Base-by-base conservation (phyloP, 73 alveolate species). In the Stentor coeruleus region DNA sequence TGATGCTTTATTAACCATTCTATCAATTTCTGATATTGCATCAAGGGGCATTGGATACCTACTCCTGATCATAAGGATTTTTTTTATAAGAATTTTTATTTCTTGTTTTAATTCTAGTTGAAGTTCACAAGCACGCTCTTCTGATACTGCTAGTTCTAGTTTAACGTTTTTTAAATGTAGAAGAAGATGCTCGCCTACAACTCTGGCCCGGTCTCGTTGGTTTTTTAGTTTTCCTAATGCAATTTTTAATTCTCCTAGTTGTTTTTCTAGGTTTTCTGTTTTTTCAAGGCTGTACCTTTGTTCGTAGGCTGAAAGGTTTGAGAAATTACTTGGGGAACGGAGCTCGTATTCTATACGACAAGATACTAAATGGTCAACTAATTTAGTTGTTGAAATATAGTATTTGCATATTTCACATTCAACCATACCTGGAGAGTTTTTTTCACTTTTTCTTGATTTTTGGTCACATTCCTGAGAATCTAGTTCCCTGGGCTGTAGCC, bases 251-350 rank as follows among this genome's bases (percentile, higher is more conserved):
- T 66, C 26, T 20, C 79, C 33, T 37, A 66, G n/a, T 33, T 66
- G 79, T 66, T 66, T 33, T 66, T 66, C 79, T 11, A 66, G 36
- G 26, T 66, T 31, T 33, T 66, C 79, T 28, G 33, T 66, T 66
- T 66, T 66, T 20, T 57, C 73, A 57, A 57, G 15, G 73, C 35
- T n/a, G 15, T 20, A 20, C 73, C 15, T 57, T 57, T 20, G 15
- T 57, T 57, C 15, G 15, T 57, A 20, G 73, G 73, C 73, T 57
- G 0, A 31, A 20, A 57, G 15, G 35, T 57, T n/a, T 20, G 2
- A 31, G 28, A 20, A 31, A 57, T n/a, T 57, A n/a, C n/a, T n/a
- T n/a, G n/a, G n/a, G n/a, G n/a, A n/a, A n/a, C n/a, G n/a, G n/a
- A n/a, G n/a, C n/a, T n/a, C 73, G 15, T n/a, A n/a, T n/a, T 57